These are phyloP conservation scores for Pseudogymnoascus sp. DNA, from an alignment of 2,329 filamentous ascomycete species.

Conservation along the genomic window DNA sequence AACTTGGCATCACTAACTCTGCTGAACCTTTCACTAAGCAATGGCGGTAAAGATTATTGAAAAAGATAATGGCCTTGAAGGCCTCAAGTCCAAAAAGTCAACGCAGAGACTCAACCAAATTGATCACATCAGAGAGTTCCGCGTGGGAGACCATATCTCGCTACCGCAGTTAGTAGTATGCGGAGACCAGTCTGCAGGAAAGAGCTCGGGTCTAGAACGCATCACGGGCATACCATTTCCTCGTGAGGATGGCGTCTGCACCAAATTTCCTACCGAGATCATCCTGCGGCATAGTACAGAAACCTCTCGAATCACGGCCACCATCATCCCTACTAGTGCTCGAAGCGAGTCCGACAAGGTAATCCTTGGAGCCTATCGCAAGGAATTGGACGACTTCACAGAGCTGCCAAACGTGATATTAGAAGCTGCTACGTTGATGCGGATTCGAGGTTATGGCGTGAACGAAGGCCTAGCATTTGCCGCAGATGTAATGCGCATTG, in stretches of 20 bases:
- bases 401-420: background rate
- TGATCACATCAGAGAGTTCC: conserved; percentile 12
- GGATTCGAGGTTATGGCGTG: background rate
- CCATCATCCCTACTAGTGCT: background rate
- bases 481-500: background rate
- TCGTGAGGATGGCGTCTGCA: background rate
- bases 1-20: background rate
- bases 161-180: no score
- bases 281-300: conserved; percentile 22
- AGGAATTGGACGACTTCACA: background rate
- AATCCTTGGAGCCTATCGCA: background rate
- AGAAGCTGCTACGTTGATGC: background rate
- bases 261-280: conserved; percentile 5
- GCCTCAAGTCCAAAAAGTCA: conserved; percentile 5
- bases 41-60: background rate
- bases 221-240: background rate
- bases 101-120: conserved; percentile 12
- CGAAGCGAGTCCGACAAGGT: background rate
- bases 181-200: no score
- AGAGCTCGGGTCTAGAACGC: background rate
- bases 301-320: background rate
- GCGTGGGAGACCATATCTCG: conserved; percentile 14
- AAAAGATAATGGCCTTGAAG: background rate
- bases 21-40: background rate
- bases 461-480: background rate